Conservation (phyloP, 148 eudicot species). For the Pouteria glomerata region DNA sequence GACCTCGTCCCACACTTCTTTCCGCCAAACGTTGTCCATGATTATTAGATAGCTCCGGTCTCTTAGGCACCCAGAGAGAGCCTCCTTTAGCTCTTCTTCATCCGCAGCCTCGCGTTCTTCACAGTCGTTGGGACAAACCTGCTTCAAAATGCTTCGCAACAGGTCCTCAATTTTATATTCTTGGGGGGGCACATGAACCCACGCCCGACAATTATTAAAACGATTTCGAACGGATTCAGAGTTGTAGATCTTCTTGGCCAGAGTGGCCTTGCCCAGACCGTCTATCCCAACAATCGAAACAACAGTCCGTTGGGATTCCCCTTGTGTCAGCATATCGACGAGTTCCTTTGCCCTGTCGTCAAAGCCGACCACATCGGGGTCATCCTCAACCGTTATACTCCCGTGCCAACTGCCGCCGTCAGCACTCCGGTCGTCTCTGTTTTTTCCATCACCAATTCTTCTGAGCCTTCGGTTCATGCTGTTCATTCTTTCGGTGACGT, state of each 20-base stretch:
- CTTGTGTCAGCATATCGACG: neutral
- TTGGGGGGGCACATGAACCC: conserved; percentile 8
- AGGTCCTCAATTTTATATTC: neutral
- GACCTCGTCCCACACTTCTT: conserved; percentile 11
- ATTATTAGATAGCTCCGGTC: neutral
- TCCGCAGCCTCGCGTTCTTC: neutral
- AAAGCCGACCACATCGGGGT: neutral
- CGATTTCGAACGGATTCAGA: neutral
- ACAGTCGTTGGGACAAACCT: neutral
- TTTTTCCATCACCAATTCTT: neutral
- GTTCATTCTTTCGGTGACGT: neutral
- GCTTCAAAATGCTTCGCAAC: neutral
- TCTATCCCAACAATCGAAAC: neutral
- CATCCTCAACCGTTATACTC: neutral
- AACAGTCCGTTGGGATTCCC: neutral
- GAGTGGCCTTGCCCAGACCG: neutral
- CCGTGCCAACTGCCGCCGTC: neutral
- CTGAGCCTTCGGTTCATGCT: neutral
- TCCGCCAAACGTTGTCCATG: neutral
- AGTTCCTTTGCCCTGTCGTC: neutral
- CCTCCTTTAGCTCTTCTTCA: neutral
- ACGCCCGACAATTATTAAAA: neutral
- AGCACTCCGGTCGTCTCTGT: neutral
- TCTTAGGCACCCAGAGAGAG: neutral
- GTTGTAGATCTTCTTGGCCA: neutral